Evolutionary conservation across 225 moss, liverwort and hornwort species (phyloP), one percentile per base, ranked within the genome.

Genomic region (Pleurozium schreberi): DNA sequence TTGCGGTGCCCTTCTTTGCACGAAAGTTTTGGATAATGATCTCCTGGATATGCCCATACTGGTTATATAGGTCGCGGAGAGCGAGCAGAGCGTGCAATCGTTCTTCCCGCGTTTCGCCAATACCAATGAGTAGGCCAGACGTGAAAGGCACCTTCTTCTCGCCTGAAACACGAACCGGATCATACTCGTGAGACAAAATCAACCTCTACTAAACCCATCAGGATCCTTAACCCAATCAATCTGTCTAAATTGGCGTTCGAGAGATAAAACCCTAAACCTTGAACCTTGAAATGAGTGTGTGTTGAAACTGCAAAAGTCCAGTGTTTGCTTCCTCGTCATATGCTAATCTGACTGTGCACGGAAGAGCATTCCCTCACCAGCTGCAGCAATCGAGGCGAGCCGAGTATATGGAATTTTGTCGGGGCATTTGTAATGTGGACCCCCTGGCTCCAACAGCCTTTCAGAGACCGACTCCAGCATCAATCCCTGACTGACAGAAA

Each of bases 21-120:
- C 98, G 93, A 87, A 98, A 98, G 67, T 98, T 98, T 88, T 98
- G 98, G 53, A 98, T 96, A 61, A 98, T 98, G 36, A 98, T 90
- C 91, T 98, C 98, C 90, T 98, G 98, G 90, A 98, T 95, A 91
- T 98, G 98, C 86, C 96, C 96, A 91, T 93, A 92, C 90, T 90
- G 93, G 64, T 84, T 90, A 83, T 95, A 90, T 42, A 98, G 90
- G 82, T 95, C 92, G 47, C 96, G 98, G 77, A 98, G 93, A 52
- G 91, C 92, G 58, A 98, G 87, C 86, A 98, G 89, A 91, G 94
- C 92, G 27, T 92, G 90, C 91, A 98, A 87, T 87, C 98, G 95
- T 38, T 98, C 96, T 84, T 93, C 95, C 85, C 95, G 91, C 47
- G 94, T 95, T 95, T 98, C 98, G 43, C 98, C 98, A 75, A 98